phyloP scores from a whole-genome alignment of 2,329 filamentous ascomycete species.

The Karstenula rhodostoma region DNA sequence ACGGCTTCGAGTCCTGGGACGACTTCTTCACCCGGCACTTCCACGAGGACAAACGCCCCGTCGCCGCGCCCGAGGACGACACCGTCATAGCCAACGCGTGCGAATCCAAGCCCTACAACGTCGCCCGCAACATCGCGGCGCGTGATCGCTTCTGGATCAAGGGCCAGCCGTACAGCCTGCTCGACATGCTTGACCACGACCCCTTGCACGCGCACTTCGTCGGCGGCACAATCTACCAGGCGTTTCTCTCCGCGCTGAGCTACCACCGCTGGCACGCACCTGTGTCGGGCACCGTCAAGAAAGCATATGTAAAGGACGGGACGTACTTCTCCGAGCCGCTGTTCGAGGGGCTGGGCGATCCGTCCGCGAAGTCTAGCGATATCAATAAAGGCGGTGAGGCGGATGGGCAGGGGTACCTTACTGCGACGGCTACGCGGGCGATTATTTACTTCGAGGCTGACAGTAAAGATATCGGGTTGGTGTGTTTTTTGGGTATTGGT shows the following conservation, averaged over 20 bases:
- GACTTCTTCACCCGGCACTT: constrained; percentile 72
- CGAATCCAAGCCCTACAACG: constrained; percentile 67
- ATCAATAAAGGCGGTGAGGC: constrained; percentile 51
- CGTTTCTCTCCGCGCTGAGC: constrained; percentile 70
- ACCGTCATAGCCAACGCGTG: constrained; percentile 69
- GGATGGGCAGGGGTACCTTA: constrained; percentile 71
- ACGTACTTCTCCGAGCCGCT: constrained; percentile 73
- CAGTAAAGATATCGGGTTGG: constrained; percentile 70
- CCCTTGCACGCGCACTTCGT: constrained; percentile 62
- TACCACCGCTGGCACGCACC: constrained; percentile 79
- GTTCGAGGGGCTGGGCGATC: constrained; percentile 57
- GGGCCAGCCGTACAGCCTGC: constrained; percentile 71
- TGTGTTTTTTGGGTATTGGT: constrained; percentile 75
- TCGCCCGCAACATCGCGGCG: constrained; percentile 60
- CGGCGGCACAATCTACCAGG: constrained; percentile 74
- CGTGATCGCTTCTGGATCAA: constrained; percentile 74
- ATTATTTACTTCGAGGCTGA: constrained; percentile 76
- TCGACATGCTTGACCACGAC: constrained; percentile 70
- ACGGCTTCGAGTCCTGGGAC: constrained; percentile 74
- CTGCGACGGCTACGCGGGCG: constrained; percentile 72
- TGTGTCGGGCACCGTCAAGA: constrained; percentile 67
- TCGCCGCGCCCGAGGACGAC: constrained; percentile 64
- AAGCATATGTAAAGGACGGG: constrained; percentile 67
- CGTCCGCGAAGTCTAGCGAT: constrained; percentile 49
- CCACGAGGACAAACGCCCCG: constrained; percentile 63